Percentiles rank a stretch among this genome's conserved stretches.
Evolutionary conservation across 805 yeast species (phyloP).

Genomic region (Wickerhamomyces chambardii): DNA sequence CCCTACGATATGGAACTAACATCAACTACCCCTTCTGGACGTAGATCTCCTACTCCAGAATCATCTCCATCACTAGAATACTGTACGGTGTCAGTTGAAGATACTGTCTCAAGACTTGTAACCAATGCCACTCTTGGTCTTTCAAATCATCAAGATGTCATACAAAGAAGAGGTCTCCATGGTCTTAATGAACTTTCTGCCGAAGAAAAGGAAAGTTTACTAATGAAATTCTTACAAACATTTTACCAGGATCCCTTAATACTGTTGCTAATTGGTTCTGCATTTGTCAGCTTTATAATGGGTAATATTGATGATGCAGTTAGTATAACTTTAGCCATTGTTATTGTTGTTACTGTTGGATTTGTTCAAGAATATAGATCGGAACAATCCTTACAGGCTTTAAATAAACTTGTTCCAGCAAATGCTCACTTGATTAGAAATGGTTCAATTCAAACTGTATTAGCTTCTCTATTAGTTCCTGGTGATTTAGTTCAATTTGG

Average conservation of each 20-base stretch:
- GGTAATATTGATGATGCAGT: slow-evolving; percentile 96
- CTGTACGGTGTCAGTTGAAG: slow-evolving; percentile 54
- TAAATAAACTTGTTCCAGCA: slow-evolving; percentile 93
- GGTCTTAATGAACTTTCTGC: slow-evolving; percentile 74
- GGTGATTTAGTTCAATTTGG: slow-evolving; percentile 88
- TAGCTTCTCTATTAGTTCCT: slow-evolving; percentile 87
- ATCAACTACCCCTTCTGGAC: slow-evolving; percentile 3
- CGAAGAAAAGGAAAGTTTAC: slow-evolving; percentile 69
- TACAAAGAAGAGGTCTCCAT: slow-evolving; percentile 60
- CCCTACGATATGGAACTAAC: slow-evolving; percentile 21
- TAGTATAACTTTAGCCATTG: slow-evolving; percentile 85
- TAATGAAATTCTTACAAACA: slow-evolving; percentile 66
- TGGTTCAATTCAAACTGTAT: slow-evolving; percentile 67
- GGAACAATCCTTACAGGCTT: slow-evolving; percentile 89
- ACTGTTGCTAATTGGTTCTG: slow-evolving; percentile 81
- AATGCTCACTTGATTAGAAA: slow-evolving; percentile 86
- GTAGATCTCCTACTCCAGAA: slow-evolving; percentile 22
- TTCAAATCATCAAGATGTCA: slow-evolving; percentile 57
- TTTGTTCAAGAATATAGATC: slow-evolving; percentile 96
- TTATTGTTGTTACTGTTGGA: slow-evolving; percentile 94
- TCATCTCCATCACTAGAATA: slow-evolving; percentile 55
- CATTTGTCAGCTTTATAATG: slow-evolving; percentile 78
- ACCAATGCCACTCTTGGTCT: slow-evolving; percentile 60
- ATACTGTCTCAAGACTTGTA: slow-evolving; percentile 50
- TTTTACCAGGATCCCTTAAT: slow-evolving; percentile 91